Evolutionary conservation across 257 asterid species (phyloP), one percentile per base, ranked within the genome.

Genomic region (Petunia axillaris): DNA sequence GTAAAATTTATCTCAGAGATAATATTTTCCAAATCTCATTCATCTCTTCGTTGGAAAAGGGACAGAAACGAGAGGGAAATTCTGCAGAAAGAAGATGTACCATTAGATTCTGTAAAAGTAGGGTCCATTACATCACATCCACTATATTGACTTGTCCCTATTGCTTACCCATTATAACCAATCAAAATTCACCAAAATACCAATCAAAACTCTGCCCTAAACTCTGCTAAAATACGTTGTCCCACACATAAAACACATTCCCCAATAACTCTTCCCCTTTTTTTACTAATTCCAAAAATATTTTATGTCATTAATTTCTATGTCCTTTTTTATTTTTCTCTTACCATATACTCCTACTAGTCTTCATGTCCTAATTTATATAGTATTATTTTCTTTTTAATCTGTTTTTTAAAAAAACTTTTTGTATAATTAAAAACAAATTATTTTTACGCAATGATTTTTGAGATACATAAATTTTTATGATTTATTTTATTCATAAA

Each of bases 261-360:
- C 44, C 1, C 40, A 60, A 50, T 25, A 53, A 9, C 25, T 39
- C 53, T 6, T 43, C 43, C 37, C 25, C 4, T 68, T 10, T 36
- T 41, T 16, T 58, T 40, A 76, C 43, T 63, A 41, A 58, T 16
- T 40, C 41, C 2, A 1, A 60, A 4, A 64, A 79, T 68, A n/a
- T n/a, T 25, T 25, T 25, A 83, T 83, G 82, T 85, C 89, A 83
- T 85, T 86, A 82, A 59, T 85, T 85, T 57, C 88, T 68, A 88
- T 82, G 85, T 82, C 35, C 81, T 41, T 57, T 76, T 41, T 44
- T 75, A 35, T 57, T 60, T 39, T 65, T 6, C 64, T 10, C 81
- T 39, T 77, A 35, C 77, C 77, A 71, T 46, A 58, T 44, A 82
- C 82, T 44, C 87, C 25, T 0, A 25, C 0, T 25, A 25, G 25